A percentile compares a stretch with the other conserved stretches of the same genome.
Evolutionary conservation across 2,329 filamentous ascomycete genomes (phyloP).

Genomic region (Cladosporium sp.): DNA sequence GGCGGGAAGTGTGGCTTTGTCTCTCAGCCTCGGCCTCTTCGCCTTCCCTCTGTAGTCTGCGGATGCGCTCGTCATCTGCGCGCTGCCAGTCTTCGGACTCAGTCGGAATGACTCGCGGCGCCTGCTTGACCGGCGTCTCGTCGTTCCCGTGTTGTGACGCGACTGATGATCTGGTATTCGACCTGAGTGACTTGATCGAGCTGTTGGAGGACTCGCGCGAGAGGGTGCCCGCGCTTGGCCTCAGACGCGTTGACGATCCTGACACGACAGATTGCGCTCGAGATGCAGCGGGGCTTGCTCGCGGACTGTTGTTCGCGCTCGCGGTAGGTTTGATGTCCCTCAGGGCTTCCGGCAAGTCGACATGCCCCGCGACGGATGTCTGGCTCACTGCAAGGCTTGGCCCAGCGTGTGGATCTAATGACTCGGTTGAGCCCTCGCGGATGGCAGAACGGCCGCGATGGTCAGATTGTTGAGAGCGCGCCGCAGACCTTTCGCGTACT

Average conservation of each 20-base stretch:
- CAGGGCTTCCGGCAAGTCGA: slow-evolving; percentile 46
- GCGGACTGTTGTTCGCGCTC: slow-evolving; percentile 23
- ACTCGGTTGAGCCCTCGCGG: slow-evolving; percentile 55
- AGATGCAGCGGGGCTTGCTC: slow-evolving; percentile 22
- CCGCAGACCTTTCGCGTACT: slow-evolving; percentile 33
- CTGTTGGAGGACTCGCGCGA: slow-evolving; percentile 24
- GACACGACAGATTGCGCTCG: slow-evolving; percentile 19
- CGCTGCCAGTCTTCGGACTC: slow-evolving; percentile 30
- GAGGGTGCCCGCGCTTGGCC: slow-evolving; percentile 16
- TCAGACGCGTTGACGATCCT: slow-evolving; percentile 19
- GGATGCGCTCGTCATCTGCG: slow-evolving; percentile 29
- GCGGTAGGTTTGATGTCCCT: slow-evolving; percentile 32
- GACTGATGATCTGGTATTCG: slow-evolving; percentile 11
- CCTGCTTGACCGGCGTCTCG: slow-evolving; percentile 13
- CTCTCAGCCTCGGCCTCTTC: slow-evolving; percentile 22
- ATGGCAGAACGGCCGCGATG: slow-evolving; percentile 52
- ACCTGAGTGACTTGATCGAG: slow-evolving; percentile 24
- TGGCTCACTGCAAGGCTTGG: slow-evolving; percentile 60
- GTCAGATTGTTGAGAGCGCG: slow-evolving; percentile 23
- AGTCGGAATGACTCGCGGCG: slow-evolving; percentile 13
- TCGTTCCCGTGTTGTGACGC: slow-evolving; percentile 10
- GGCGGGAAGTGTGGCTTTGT: neutral
- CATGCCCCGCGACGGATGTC: slow-evolving; percentile 54
- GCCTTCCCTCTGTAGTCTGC: slow-evolving; percentile 30
- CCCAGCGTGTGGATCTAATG: slow-evolving; percentile 57